phyloP scores from a whole-genome alignment of 495 filamentous ascomycete genomes.

The Margaritispora aquatica region DNA sequence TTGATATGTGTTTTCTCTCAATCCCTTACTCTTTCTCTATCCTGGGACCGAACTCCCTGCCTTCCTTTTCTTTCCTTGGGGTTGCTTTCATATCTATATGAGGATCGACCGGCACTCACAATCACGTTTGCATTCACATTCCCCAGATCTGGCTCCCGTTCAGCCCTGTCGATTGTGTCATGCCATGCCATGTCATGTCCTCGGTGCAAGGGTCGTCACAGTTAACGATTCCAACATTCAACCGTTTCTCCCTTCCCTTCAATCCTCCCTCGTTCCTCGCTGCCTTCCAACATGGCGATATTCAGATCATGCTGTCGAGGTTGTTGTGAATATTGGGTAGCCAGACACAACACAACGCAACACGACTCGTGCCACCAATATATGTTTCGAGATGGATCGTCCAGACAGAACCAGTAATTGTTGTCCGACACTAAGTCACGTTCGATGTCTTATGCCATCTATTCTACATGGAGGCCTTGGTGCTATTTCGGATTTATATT shows the following conservation, averaged over 20 bases:
- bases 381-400: conserved; percentile 10
- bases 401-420: conserved; percentile 1
- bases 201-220: neutral
- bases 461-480: too few relatives aligned
- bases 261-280: neutral
- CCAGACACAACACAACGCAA: too few relatives aligned
- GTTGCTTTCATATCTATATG: neutral
- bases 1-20: too few relatives aligned
- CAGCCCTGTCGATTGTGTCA: neutral
- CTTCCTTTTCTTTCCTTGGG: neutral
- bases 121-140: conserved; percentile 1
- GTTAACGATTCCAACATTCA: neutral
- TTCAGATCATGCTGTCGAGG: neutral
- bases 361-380: conserved; percentile 8
- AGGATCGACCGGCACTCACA: neutral
- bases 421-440: conserved; percentile 20
- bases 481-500: too few relatives aligned
- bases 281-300: neutral
- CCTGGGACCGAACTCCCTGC: too few relatives aligned
- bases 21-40: too few relatives aligned
- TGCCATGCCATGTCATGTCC: too few relatives aligned
- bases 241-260: neutral
- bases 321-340: neutral
- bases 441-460: conserved; percentile 2
- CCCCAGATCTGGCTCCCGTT: conserved; percentile 1